phyloP scores from a whole-genome alignment of 345 rosid genomes.

The Eutrema yunnanense region DNA sequence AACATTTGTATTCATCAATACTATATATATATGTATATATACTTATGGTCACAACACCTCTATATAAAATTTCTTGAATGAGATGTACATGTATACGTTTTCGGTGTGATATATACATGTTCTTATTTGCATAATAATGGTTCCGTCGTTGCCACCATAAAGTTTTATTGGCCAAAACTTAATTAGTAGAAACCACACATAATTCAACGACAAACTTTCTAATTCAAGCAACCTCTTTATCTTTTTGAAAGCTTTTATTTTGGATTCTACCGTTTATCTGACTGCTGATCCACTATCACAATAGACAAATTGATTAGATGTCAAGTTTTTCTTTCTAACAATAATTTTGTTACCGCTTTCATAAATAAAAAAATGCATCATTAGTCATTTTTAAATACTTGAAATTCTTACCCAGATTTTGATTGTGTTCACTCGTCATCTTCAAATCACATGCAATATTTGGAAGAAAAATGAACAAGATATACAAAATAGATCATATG shows the following conservation, averaged over 20 bases:
- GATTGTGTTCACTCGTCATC: neutral
- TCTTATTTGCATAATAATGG: neutral
- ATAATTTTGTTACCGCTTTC: neutral
- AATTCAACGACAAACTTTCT: slow-evolving; percentile 1
- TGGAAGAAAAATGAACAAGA: neutral
- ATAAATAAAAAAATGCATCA: neutral
- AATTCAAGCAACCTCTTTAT: neutral
- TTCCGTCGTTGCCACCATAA: neutral
- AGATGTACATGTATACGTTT: neutral
- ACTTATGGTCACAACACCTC: neutral
- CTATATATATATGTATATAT: neutral
- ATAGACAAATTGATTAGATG: neutral
- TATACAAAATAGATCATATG: neutral
- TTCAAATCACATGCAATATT: neutral
- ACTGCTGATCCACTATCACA: neutral
- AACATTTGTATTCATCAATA: neutral
- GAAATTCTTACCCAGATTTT: too few relatives aligned
- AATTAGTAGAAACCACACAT: neutral
- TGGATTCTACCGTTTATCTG: neutral
- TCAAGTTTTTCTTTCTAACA: neutral
- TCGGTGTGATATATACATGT: neutral
- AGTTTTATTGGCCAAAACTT: neutral
- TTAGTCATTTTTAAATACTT: neutral
- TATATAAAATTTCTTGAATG: neutral
- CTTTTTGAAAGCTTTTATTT: neutral